Conservation (phyloP, 129 eudicot genomes). For the Chrysanthemum seticuspe region DNA sequence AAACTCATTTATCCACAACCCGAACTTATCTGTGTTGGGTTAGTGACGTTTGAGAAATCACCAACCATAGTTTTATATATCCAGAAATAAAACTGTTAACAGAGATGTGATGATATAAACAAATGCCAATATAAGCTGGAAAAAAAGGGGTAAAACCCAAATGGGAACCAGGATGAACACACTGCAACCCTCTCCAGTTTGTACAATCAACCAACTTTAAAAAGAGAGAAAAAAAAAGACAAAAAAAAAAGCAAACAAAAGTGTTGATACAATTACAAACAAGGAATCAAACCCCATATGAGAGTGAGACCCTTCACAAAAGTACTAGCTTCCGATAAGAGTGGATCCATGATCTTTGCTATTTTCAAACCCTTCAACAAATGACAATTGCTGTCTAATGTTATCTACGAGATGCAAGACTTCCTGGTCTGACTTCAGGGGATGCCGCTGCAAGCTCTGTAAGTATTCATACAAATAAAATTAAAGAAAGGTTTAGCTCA, state of each 20-base stretch:
- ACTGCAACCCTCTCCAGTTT: slow-evolving; percentile 27
- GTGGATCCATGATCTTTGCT: slow-evolving; percentile 62
- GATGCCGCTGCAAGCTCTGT: slow-evolving; percentile 71
- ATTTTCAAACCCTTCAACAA: slow-evolving; percentile 43
- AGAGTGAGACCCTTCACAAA: slow-evolving; percentile 14
- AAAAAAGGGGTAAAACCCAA: slow-evolving; percentile 10
- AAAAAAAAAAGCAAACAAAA: neutral
- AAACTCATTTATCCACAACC: too few species aligned
- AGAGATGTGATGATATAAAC: neutral
- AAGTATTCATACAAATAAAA: neutral
- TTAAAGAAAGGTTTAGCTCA: neutral
- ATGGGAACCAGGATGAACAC: neutral
- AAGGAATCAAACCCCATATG: neutral
- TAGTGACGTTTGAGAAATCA: too few species aligned
- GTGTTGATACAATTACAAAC: slow-evolving; percentile 33
- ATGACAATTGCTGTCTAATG: slow-evolving; percentile 54
- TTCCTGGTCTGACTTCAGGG: slow-evolving; percentile 68
- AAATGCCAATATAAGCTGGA: neutral
- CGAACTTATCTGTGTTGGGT: too few species aligned
- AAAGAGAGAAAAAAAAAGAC: neutral
- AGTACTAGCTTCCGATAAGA: slow-evolving; percentile 38
- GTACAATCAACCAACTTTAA: slow-evolving; percentile 25
- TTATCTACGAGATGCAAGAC: slow-evolving; percentile 57
- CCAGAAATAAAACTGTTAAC: too few species aligned
- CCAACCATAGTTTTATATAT: too few species aligned